Percentiles rank a stretch among this genome's conserved stretches.
Conservation (phyloP, 139 green algal genomes). For the Closterium sp. region DNA sequence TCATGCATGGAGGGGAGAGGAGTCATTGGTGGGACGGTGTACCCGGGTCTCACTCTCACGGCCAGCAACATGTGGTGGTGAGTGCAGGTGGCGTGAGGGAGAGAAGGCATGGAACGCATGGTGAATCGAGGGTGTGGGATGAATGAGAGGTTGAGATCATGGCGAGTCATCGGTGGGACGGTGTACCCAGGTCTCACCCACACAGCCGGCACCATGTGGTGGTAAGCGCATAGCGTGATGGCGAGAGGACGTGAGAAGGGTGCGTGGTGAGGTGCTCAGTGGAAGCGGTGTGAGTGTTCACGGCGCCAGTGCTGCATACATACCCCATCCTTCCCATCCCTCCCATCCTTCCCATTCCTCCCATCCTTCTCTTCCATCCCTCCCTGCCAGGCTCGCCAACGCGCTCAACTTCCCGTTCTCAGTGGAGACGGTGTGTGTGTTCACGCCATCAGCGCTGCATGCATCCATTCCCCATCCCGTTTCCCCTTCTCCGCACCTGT, state of each 20-base stretch:
- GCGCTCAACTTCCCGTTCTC: conserved; percentile 85
- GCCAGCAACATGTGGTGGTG: conserved; percentile 71
- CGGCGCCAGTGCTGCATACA: too few species aligned
- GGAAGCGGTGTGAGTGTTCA: too few species aligned
- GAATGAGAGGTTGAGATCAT: not conserved
- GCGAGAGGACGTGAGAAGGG: too few species aligned
- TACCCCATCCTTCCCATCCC: not conserved
- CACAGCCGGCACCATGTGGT: not conserved
- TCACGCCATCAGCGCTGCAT: conserved; percentile 88
- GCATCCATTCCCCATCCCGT: conserved; percentile 51
- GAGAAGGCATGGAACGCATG: too few species aligned
- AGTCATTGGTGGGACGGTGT: conserved; percentile 73
- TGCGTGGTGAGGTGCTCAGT: too few species aligned
- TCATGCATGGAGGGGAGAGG: too few species aligned
- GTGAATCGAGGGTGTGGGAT: not conserved
- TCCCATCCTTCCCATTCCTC: not conserved
- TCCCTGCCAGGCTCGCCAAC: conserved; percentile 71
- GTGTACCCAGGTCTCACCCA: not conserved
- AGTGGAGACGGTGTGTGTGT: conserved; percentile 94
- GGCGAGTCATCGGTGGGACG: not conserved
- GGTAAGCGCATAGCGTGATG: not conserved
- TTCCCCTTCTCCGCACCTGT: not conserved
- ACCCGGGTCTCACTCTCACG: conserved; percentile 85
- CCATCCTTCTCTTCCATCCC: not conserved
- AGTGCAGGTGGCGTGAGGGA: conserved; percentile 25